A percentile compares a stretch with the other conserved stretches of the same genome.
phyloP scores from a whole-genome alignment of 306 rosid genomes.

The Herpetospermum pedunculosum region DNA sequence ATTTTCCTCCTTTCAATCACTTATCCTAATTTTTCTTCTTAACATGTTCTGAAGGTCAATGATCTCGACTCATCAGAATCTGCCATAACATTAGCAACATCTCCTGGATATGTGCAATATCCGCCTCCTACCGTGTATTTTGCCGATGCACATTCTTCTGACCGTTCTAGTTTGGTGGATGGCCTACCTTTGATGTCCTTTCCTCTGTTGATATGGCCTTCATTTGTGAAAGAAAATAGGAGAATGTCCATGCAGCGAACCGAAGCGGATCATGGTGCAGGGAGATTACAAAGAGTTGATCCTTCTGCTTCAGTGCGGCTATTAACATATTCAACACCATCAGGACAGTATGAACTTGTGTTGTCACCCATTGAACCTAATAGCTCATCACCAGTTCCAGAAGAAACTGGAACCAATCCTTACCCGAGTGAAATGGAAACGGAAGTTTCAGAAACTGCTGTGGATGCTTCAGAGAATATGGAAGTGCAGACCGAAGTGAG shows the following conservation, averaged over 20 bases:
- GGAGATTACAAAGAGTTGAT: constrained; percentile 44
- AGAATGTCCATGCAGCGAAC: constrained; percentile 44
- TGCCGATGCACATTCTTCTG: constrained; percentile 59
- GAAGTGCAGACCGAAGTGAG: constrained; percentile 37
- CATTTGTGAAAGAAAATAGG: constrained; percentile 50
- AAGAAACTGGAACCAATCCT: constrained; percentile 29
- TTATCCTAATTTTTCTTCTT: constrained; percentile 8
- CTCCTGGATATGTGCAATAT: constrained; percentile 75
- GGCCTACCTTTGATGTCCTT: constrained; percentile 59
- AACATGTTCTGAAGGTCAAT: constrained; percentile 57
- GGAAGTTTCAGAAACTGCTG: constrained; percentile 26
- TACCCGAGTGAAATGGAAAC: constrained; percentile 29
- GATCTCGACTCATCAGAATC: constrained; percentile 89
- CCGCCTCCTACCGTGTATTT: constrained; percentile 92
- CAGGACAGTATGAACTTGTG: constrained; percentile 58
- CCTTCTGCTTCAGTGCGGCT: constrained; percentile 58
- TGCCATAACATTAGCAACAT: constrained; percentile 78
- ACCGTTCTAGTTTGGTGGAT: constrained; percentile 37
- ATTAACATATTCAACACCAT: constrained; percentile 48
- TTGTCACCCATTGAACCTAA: constrained; percentile 60
- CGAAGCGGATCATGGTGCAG: constrained; percentile 40
- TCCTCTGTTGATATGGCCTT: constrained; percentile 56
- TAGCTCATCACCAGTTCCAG: constrained; percentile 24
- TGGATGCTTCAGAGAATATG: constrained; percentile 22
- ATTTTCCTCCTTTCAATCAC: constrained; percentile 1